Evolutionary conservation across 2,329 filamentous ascomycete species (phyloP), one percentile per base, ranked within the genome.

Genomic region (Penicillium brevicompactum): DNA sequence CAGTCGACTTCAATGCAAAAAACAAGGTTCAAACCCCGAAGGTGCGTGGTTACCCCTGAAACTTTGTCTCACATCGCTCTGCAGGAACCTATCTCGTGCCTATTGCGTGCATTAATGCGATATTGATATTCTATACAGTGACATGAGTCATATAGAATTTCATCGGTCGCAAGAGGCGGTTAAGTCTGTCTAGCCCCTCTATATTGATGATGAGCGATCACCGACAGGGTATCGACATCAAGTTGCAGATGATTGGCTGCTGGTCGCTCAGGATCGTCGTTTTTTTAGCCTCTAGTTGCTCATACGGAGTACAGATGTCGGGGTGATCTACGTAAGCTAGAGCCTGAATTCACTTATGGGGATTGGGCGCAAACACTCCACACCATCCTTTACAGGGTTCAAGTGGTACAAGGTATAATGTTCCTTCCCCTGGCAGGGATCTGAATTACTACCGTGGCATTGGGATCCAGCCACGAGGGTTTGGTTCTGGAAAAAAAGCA

Each of bases 401-500:
- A n/a, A n/a, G 34, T 37, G 34, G 34, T 41, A 21, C 14, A 18
- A 9, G n/a, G 21, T 34, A n/a, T 32, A 4, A 38, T 27, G 41
- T 32, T 47, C 24, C 30, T 49, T 22, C 30, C 31, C 43, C 38
- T 41, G 10, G n/a, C 38, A 16, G 32, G 32, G 18, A 16, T 14
- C 13, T 22, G 6, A 8, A 41, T 24, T 51, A 8, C 24, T 46
- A 46, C 41, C 18, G 42, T 54, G 24, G 46, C n/a, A 46, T 54
- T 21, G 32, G 47, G 47, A 49, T 42, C 24, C 6, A 38, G 4
- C 46, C 41, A 46, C 44, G 32, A 41, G 47, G 42, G 24, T 27
- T 40, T 24, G 22, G 11, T 21, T 16, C 14, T 11, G 16, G 30
- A 49, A 54, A 49, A 54, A 42, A 55, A 51, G 34, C 34, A 55